Conservation (phyloP, 208 protist genomes). For the Porcisia deanei region DNA sequence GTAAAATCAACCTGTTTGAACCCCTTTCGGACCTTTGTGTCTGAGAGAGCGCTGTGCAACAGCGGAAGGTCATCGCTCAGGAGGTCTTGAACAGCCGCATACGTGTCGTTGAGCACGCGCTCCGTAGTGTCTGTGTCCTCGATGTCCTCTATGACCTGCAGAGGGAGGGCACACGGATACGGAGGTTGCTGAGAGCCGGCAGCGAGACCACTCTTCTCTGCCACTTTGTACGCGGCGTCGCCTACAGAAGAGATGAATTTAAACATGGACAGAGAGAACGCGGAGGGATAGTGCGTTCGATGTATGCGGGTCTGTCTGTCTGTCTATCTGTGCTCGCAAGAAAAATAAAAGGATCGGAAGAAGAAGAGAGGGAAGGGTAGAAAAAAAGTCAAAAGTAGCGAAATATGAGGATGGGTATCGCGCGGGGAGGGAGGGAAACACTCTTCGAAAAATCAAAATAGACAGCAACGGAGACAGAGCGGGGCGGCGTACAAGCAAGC, state of each 20-base stretch:
- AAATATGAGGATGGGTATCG: neutral
- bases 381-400: neutral
- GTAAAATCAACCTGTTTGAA: slow-evolving; percentile 73
- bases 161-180: slow-evolving; percentile 84
- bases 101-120: slow-evolving; percentile 56
- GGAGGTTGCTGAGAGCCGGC: slow-evolving; percentile 76
- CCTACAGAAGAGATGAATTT: slow-evolving; percentile 68
- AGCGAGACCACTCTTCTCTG: slow-evolving; percentile 71
- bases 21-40: slow-evolving; percentile 24
- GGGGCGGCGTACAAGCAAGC: no score
- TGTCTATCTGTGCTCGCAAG: neutral
- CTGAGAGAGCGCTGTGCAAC: slow-evolving; percentile 35
- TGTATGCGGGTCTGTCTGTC: neutral
- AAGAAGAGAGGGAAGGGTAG: slow-evolving; percentile 7
- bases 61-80: slow-evolving; percentile 52
- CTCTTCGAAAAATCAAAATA: no score
- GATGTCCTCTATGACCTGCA: slow-evolving; percentile 52
- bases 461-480: no score
- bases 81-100: slow-evolving; percentile 60
- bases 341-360: slow-evolving; percentile 1
- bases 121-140: slow-evolving; percentile 47
- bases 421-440: neutral
- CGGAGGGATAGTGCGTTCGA: neutral
- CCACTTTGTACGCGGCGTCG: slow-evolving; percentile 74
- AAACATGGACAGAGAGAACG: slow-evolving; percentile 43